Conservation (phyloP, 2,329 filamentous ascomycete genomes). For the Monosporascus sp. region DNA sequence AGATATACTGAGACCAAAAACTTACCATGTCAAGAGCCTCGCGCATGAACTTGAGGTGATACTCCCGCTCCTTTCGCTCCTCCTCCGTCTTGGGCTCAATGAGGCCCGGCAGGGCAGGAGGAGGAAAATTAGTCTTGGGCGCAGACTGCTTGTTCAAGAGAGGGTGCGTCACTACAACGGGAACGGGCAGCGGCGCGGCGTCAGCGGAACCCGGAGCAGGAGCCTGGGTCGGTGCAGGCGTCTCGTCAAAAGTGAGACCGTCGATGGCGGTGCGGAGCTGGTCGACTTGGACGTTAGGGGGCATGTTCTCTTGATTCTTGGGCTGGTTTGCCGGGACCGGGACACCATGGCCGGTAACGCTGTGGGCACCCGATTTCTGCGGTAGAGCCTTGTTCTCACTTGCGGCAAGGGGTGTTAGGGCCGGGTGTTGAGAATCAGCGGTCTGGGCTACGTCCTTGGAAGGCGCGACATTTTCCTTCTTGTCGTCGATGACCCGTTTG, state of each 20-base stretch:
- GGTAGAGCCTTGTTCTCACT: constrained; percentile 13
- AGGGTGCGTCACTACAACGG: constrained; percentile 19
- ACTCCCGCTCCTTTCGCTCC: constrained; percentile 32
- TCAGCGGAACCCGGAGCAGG: constrained; percentile 9
- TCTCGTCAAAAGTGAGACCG: constrained; percentile 19
- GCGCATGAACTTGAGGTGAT: constrained; percentile 65
- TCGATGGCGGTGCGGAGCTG: constrained; percentile 11
- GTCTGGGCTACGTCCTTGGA: background rate
- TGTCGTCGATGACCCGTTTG: constrained; percentile 4
- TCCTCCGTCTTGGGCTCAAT: constrained; percentile 27
- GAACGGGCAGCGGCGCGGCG: constrained; percentile 16
- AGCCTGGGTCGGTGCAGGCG: constrained; percentile 4
- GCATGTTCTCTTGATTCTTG: constrained; percentile 6
- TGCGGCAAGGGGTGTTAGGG: constrained; percentile 13
- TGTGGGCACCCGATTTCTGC: constrained; percentile 26
- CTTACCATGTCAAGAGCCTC: constrained; percentile 81
- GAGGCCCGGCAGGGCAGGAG: constrained; percentile 22
- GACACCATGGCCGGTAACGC: constrained; percentile 5
- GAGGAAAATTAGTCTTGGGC: constrained; percentile 9
- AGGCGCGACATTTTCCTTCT: constrained; percentile 2
- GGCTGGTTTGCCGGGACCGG: constrained; percentile 8
- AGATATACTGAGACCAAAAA: constrained; percentile 3
- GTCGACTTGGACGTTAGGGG: constrained; percentile 6
- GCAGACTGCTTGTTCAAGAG: constrained; percentile 9
- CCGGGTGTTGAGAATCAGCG: constrained; percentile 6